Base-by-base conservation (phyloP, 2,329 filamentous ascomycete species). In the Thermothelomyces thermophilus region DNA sequence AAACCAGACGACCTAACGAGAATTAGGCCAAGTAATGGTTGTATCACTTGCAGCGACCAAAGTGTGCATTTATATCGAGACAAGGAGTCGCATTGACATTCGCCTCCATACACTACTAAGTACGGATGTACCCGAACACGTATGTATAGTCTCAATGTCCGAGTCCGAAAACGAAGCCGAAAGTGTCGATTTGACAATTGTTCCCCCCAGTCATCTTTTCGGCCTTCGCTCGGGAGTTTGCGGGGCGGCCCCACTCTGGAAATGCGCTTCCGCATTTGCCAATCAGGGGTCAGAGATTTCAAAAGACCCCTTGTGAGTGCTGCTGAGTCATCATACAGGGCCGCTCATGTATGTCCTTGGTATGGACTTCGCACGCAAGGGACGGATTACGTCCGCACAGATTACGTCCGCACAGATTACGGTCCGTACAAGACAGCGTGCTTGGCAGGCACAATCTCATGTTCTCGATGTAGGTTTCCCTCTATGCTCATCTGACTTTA, bases 251-350 rank as follows among this genome's bases (percentile, higher is more conserved):
- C 53, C 48, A 51, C 48, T 45, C n/a, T 24, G 6, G 5, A 36
- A 33, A 41, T 34, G 7, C 30, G 46, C 9, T n/a, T 5, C n/a
- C 17, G n/a, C 22, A 51, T 54, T 54, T 35, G 44, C 54, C 54
- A 56, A 56, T 54, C 40, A 52, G n/a, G 3, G 10, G 13, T 5
- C 11, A 5, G 26, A 39, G 17, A 56, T 56, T 56, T 52, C 46
- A 50, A 54, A 56, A 16, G 26, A 35, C 16, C 3, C 30, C 13
- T 50, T 45, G 43, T 34, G 41, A 19, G 6, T 22, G 17, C 20
- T 48, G 45, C 49, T 51, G 36, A 48, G 28, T 45, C 31, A 41
- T 22, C 20, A n/a, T 8, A 20, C 34, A 28, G 28, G 22, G 35
- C 20, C 28, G 22, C 11, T 44, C 47, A 41, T 19, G 20, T 28